A percentile compares a stretch with the other conserved stretches of the same genome.
Evolutionary conservation across 2,329 filamentous ascomycete genomes (phyloP).

Genomic region (Sarocladiaceae sp.): DNA sequence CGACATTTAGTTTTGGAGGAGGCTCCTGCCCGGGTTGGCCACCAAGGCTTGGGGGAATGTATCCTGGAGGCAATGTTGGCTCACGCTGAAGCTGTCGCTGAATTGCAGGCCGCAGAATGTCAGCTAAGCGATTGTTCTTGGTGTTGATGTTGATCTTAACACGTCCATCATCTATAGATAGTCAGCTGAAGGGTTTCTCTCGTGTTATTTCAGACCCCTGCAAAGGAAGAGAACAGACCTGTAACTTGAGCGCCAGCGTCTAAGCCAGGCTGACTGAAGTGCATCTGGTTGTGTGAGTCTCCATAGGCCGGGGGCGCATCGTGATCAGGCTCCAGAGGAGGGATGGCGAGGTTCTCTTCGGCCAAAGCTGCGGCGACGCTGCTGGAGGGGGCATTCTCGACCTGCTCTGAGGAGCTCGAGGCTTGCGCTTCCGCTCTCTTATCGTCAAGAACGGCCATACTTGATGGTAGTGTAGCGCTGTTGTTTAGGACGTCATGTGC

Average conservation of each 20-base stretch:
- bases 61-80: slow-evolving; percentile 57
- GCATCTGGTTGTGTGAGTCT: slow-evolving; percentile 49
- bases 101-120: slow-evolving; percentile 63
- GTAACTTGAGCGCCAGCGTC: slow-evolving; percentile 58
- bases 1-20: slow-evolving; percentile 61
- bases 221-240: slow-evolving; percentile 27
- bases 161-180: slow-evolving; percentile 61
- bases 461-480: background rate
- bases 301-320: slow-evolving; percentile 56
- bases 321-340: slow-evolving; percentile 13
- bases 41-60: slow-evolving; percentile 69
- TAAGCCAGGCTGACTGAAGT: slow-evolving; percentile 59
- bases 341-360: slow-evolving; percentile 29
- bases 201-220: background rate
- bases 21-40: slow-evolving; percentile 55
- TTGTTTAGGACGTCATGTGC: background rate
- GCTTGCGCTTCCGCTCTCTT: background rate
- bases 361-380: background rate
- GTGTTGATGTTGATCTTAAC: slow-evolving; percentile 78
- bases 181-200: background rate
- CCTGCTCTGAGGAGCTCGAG: background rate
- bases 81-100: slow-evolving; percentile 45
- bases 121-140: slow-evolving; percentile 60
- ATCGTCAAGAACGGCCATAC: background rate
- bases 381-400: background rate